These are phyloP conservation scores for Populus simonii DNA, from an alignment of 345 rosid species.

Conservation along the genomic window DNA sequence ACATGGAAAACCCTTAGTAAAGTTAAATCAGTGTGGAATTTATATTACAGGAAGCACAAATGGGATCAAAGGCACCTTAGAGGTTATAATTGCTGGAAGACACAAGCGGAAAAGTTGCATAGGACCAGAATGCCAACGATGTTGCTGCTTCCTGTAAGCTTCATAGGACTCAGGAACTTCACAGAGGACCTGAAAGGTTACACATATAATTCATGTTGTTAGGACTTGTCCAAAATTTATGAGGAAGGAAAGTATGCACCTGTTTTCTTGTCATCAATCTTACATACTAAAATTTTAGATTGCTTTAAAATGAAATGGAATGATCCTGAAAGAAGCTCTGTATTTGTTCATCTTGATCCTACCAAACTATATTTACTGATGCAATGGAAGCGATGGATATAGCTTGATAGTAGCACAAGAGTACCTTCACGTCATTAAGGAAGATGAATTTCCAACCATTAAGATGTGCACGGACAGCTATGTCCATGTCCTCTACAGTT, in stretches of 20 bases:
- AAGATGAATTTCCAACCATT: conserved; percentile 84
- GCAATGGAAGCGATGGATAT: background rate
- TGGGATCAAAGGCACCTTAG: conserved; percentile 47
- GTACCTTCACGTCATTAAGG: conserved; percentile 79
- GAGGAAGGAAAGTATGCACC: background rate
- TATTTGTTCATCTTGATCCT: background rate
- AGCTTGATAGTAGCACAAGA: background rate
- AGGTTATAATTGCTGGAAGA: conserved; percentile 66
- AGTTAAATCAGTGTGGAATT: background rate
- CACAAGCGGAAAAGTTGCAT: conserved; percentile 91
- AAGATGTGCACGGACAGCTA: conserved; percentile 85
- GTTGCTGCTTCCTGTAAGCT: conserved; percentile 92
- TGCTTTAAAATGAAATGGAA: background rate
- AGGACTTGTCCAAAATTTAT: conserved; percentile 2
- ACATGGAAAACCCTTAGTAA: conserved; percentile 13
- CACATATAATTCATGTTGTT: conserved; percentile 3
- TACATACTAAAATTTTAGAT: background rate
- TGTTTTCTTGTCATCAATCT: background rate
- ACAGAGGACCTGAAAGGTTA: conserved; percentile 59
- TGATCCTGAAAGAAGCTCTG: background rate
- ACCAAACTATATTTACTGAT: background rate
- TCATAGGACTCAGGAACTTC: conserved; percentile 88
- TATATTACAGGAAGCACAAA: conserved; percentile 5
- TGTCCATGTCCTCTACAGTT: conserved; percentile 87
- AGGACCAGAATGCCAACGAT: conserved; percentile 94